Conservation (phyloP, 2,329 filamentous ascomycete species). For the Aspergillus thermomutatus region DNA sequence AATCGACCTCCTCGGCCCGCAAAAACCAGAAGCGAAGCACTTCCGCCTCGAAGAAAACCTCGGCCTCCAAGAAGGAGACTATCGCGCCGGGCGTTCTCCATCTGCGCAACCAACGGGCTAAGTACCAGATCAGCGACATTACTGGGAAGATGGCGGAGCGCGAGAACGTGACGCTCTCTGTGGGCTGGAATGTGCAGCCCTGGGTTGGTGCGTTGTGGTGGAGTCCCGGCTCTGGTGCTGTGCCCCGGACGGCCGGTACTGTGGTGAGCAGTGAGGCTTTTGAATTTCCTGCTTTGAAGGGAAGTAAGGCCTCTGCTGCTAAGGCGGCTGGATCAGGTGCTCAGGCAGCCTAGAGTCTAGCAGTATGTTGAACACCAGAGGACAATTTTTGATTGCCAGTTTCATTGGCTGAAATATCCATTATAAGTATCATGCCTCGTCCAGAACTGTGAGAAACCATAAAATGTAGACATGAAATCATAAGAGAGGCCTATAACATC, state of each 20-base stretch:
- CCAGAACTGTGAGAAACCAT: background rate
- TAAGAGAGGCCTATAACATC: background rate
- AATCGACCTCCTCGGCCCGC: constrained; percentile 1
- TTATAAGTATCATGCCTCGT: background rate
- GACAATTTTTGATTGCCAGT: too few species aligned
- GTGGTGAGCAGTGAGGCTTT: constrained; percentile 53
- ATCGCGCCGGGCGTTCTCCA: constrained; percentile 61
- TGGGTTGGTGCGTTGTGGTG: constrained; percentile 90
- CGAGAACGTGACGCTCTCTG: constrained; percentile 69
- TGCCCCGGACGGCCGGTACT: constrained; percentile 50
- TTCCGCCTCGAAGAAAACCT: background rate
- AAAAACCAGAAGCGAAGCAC: background rate
- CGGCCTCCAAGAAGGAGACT: constrained; percentile 5
- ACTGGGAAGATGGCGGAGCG: constrained; percentile 71
- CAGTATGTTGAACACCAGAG: background rate
- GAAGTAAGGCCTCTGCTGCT: constrained; percentile 27
- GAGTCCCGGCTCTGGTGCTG: constrained; percentile 56
- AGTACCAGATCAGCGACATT: constrained; percentile 96
- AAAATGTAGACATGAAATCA: background rate
- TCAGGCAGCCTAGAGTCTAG: constrained; percentile 1
- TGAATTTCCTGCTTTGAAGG: constrained; percentile 55
- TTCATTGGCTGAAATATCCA: background rate
- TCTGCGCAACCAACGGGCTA: constrained; percentile 81
- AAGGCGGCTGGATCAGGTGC: constrained; percentile 6
- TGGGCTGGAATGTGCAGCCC: constrained; percentile 96